Evolutionary conservation across 2,329 filamentous ascomycete genomes (phyloP).

Genomic region (Alternaria hordeiaustralica): DNA sequence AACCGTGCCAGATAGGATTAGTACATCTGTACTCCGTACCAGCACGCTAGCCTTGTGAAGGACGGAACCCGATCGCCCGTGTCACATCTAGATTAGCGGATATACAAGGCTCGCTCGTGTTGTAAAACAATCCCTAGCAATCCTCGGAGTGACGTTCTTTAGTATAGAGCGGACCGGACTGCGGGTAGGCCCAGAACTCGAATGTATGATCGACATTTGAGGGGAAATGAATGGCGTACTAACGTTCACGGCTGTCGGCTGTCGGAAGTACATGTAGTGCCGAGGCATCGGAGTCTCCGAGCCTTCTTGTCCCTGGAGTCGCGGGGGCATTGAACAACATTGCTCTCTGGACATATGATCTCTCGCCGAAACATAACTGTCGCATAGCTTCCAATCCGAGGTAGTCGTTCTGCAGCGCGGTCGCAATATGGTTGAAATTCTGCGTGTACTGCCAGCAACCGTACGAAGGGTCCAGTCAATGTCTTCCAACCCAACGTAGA

Average conservation of each 20-base stretch:
- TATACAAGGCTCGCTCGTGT: not conserved
- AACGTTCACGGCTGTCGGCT: not conserved
- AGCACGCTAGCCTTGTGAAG: not conserved
- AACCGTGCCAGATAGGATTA: not conserved
- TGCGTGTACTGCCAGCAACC: too few species aligned
- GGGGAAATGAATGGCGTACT: not conserved
- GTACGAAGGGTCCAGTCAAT: accelerated
- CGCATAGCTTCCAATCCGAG: too few species aligned
- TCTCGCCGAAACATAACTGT: too few species aligned
- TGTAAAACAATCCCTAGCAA: not conserved
- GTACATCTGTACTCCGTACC: not conserved
- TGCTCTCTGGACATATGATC: too few species aligned
- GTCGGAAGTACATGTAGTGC: not conserved
- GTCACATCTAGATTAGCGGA: not conserved
- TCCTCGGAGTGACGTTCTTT: not conserved
- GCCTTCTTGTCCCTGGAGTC: too few species aligned
- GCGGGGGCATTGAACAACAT: too few species aligned
- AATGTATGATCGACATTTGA: not conserved
- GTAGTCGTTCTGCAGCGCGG: too few species aligned
- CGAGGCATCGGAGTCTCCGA: not conserved
- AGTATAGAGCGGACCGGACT: not conserved
- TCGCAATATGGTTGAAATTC: too few species aligned
- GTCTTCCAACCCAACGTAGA: not conserved
- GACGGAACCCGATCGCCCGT: not conserved
- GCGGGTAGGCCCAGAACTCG: not conserved